phyloP scores from a whole-genome alignment of 257 asterid genomes.

The Solanum sejunctum region DNA sequence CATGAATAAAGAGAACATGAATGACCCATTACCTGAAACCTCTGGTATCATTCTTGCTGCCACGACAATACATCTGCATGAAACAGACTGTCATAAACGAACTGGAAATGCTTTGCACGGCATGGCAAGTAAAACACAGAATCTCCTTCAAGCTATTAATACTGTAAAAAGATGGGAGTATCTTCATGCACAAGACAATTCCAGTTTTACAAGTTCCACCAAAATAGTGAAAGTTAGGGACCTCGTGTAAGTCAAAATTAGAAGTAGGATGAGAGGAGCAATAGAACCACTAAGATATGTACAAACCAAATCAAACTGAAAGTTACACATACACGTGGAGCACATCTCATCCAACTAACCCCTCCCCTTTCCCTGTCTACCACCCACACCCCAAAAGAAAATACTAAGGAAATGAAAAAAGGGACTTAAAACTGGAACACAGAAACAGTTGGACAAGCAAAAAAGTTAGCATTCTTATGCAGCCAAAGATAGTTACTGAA shows the following conservation, averaged over 20 bases:
- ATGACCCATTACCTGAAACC: constrained; percentile 63
- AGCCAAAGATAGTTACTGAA: background rate
- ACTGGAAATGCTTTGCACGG: background rate
- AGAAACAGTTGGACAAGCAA: background rate
- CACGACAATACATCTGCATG: constrained; percentile 86
- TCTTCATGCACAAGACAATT: background rate
- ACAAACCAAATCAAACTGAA: background rate
- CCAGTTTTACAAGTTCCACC: background rate
- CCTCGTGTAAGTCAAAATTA: background rate
- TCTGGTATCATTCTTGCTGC: constrained; percentile 83
- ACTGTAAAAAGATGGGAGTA: background rate
- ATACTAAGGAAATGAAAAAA: background rate
- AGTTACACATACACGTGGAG: background rate
- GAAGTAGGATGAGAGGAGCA: background rate
- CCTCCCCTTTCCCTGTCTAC: background rate
- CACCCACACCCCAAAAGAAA: background rate
- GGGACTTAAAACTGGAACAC: background rate
- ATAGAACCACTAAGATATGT: background rate
- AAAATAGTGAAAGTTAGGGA: background rate
- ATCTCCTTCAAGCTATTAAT: background rate
- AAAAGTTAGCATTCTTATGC: background rate
- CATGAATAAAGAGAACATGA: background rate
- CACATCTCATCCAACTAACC: background rate
- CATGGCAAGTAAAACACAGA: background rate
- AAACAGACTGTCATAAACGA: background rate